These are phyloP conservation scores for Wickerhamomyces rabaulensis DNA, from an alignment of 805 yeast genomes.

Conservation along the genomic window DNA sequence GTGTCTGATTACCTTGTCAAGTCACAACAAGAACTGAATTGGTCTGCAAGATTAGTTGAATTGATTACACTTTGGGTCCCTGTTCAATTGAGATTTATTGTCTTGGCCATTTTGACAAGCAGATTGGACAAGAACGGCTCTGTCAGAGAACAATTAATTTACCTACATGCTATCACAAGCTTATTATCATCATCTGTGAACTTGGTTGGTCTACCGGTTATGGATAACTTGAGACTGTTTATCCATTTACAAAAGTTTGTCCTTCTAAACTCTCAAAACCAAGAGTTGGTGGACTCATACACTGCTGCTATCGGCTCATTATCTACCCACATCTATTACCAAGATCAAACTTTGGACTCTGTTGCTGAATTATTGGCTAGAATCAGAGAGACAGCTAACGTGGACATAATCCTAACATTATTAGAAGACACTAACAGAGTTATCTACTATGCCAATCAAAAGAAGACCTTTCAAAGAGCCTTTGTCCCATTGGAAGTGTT, in stretches of 20 bases:
- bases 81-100: conserved; percentile 67
- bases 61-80: conserved; percentile 74
- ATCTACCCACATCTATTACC: conserved; percentile 75
- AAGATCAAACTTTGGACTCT: conserved; percentile 82
- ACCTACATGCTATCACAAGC: conserved; percentile 45
- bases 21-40: conserved; percentile 29
- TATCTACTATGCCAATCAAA: conserved; percentile 11
- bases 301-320: conserved; percentile 61
- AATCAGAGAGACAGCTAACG: conserved; percentile 23
- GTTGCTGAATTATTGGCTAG: conserved; percentile 56
- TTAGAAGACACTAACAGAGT: conserved; percentile 16
- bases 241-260: conserved; percentile 40
- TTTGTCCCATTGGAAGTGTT: conserved; percentile 21
- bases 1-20: conserved; percentile 41
- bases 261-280: conserved; percentile 19
- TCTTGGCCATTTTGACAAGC: conserved; percentile 44
- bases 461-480: conserved; percentile 19
- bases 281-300: conserved; percentile 37
- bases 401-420: conserved; percentile 5
- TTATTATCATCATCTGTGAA: conserved; percentile 73
- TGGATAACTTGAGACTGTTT: conserved; percentile 66
- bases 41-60: conserved; percentile 58
- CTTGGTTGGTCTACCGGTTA: conserved; percentile 80
- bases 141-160: conserved; percentile 22
- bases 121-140: conserved; percentile 22